A percentile compares a stretch with the other conserved stretches of the same genome.
Evolutionary conservation across 225 moss, liverwort and hornwort species (phyloP).

Genomic region (Anthoceros angustus): DNA sequence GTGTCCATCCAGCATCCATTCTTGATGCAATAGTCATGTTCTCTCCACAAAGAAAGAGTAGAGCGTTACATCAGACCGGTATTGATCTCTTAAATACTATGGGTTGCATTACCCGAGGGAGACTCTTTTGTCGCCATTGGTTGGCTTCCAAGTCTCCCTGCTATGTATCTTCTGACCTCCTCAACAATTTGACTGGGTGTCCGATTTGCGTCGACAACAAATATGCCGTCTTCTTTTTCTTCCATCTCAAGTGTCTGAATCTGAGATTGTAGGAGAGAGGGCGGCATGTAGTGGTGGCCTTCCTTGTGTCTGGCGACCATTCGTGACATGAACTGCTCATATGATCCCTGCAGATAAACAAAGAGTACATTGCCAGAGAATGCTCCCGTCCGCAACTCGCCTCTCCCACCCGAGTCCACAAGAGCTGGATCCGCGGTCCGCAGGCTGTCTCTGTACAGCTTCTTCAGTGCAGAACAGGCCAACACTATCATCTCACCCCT

Average conservation of each 20-base stretch:
- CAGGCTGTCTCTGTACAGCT: constrained; percentile 50
- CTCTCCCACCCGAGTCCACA: neutral
- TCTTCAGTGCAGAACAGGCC: constrained; percentile 74
- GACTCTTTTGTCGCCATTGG: neutral
- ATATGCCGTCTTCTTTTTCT: constrained; percentile 25
- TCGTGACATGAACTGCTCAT: constrained; percentile 37
- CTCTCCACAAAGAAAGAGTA: too few relatives aligned
- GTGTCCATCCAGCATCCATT: too few relatives aligned
- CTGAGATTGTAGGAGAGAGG: constrained; percentile 56
- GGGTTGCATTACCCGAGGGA: too few relatives aligned
- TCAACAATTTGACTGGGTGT: neutral
- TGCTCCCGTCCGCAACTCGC: neutral
- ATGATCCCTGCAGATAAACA: constrained; percentile 38
- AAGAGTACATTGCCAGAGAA: constrained; percentile 28
- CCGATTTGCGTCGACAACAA: constrained; percentile 22
- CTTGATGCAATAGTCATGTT: too few relatives aligned
- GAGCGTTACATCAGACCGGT: too few relatives aligned
- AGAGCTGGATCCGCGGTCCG: constrained; percentile 30
- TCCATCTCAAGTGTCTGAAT: constrained; percentile 34
- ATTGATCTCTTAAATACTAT: too few relatives aligned
- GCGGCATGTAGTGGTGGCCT: constrained; percentile 72
- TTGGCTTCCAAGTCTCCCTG: neutral
- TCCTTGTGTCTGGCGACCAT: constrained; percentile 42
- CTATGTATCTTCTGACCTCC: neutral
- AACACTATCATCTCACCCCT: constrained; percentile 39